Percentiles rank a stretch among this genome's conserved stretches.
Evolutionary conservation across 2,329 filamentous ascomycete species (phyloP).

Genomic region (Corynespora cassiicola): DNA sequence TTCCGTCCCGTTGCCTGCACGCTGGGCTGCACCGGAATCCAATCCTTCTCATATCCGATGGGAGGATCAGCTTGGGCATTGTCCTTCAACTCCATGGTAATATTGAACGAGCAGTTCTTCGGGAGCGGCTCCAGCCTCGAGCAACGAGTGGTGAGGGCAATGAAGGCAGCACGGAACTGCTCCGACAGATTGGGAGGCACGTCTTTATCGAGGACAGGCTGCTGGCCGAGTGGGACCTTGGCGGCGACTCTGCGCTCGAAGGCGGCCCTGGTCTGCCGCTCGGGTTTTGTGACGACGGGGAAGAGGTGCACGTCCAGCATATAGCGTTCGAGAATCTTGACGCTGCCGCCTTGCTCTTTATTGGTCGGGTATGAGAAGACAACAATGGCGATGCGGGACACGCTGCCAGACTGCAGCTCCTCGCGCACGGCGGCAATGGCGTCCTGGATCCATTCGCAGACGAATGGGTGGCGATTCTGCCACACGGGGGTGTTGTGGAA

Average conservation of each 20-base stretch:
- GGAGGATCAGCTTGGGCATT: conserved; percentile 58
- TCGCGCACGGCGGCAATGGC: conserved; percentile 74
- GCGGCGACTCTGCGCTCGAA: too few relatives aligned
- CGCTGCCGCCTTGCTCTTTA: conserved; percentile 24
- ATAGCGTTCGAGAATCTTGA: conserved; percentile 65
- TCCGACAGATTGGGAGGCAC: conserved; percentile 67
- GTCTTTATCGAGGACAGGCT: conserved; percentile 27
- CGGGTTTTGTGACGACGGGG: conserved; percentile 54
- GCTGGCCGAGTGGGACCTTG: too few relatives aligned
- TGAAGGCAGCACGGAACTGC: conserved; percentile 72
- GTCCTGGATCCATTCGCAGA: conserved; percentile 85
- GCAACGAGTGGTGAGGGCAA: conserved; percentile 66
- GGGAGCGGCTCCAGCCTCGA: conserved; percentile 66
- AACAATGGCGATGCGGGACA: conserved; percentile 63
- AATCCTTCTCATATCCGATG: conserved; percentile 60
- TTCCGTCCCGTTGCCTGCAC: conserved; percentile 43
- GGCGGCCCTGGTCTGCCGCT: too few relatives aligned
- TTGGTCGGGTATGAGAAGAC: conserved; percentile 54
- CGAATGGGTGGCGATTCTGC: conserved; percentile 83
- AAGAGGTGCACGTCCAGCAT: conserved; percentile 66
- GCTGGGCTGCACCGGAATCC: conserved; percentile 65
- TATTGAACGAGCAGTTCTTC: conserved; percentile 72
- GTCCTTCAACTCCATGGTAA: conserved; percentile 76
- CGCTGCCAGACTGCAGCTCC: conserved; percentile 67
- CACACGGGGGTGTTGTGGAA: conserved; percentile 86